Conservation (phyloP, 2,329 filamentous ascomycete species). For the Fusarium sp. region DNA sequence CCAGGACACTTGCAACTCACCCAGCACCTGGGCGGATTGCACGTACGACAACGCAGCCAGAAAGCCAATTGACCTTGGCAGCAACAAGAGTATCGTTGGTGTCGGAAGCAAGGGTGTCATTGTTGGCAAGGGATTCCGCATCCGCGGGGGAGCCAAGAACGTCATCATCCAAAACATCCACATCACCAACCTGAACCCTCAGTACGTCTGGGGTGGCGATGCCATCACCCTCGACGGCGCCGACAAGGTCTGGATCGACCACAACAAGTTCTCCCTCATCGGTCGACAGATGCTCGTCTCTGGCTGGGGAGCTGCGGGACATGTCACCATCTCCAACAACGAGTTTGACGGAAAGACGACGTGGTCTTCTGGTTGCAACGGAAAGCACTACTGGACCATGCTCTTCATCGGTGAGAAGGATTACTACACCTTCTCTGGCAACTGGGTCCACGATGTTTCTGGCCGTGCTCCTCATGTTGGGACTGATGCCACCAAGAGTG, state of each 20-base stretch:
- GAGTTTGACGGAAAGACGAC: conserved; percentile 64
- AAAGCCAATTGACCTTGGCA: conserved; percentile 60
- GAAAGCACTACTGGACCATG: conserved; percentile 68
- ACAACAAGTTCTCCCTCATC: conserved; percentile 65
- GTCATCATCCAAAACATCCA: conserved; percentile 69
- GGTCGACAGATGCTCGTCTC: conserved; percentile 69
- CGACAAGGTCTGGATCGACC: conserved; percentile 60
- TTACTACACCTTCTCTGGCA: conserved; percentile 61
- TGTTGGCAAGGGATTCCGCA: conserved; percentile 64
- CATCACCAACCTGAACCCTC: conserved; percentile 63
- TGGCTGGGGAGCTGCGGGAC: conserved; percentile 60
- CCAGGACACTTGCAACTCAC: conserved; percentile 62
- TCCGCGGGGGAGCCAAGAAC: conserved; percentile 59
- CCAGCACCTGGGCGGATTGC: conserved; percentile 58
- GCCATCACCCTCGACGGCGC: conserved; percentile 61
- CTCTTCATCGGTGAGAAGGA: conserved; percentile 59
- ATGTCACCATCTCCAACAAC: conserved; percentile 68
- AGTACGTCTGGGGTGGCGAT: conserved; percentile 69
- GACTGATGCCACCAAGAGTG: conserved; percentile 43
- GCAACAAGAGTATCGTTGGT: conserved; percentile 68
- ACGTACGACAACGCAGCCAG: conserved; percentile 62
- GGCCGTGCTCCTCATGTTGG: conserved; percentile 67
- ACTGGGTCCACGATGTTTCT: conserved; percentile 68
- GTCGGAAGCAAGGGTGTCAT: conserved; percentile 63
- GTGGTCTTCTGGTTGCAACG: conserved; percentile 67